Conservation (phyloP, 164 flowering plant genomes). For the Protea cynaroides region DNA sequence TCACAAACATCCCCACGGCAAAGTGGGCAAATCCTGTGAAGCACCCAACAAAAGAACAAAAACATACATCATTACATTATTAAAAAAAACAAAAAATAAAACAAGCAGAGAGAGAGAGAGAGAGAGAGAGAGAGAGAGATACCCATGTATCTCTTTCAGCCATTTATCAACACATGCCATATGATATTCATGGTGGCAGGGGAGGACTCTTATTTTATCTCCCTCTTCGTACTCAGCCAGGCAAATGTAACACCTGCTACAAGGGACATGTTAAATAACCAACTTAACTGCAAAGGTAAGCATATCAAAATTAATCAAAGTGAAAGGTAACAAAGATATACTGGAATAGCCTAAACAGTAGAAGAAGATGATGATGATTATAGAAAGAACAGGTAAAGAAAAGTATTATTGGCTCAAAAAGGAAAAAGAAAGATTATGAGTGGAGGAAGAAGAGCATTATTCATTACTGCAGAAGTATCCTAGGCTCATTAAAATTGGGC, state of each 20-base stretch:
- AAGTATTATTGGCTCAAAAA: too few relatives aligned
- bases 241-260: conserved; percentile 72
- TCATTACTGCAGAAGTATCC: background rate
- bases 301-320: background rate
- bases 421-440: background rate
- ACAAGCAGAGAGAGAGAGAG: background rate
- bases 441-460: background rate
- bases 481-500: background rate
- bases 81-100: background rate
- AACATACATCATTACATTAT: background rate
- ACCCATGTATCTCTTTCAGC: conserved; percentile 87
- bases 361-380: background rate
- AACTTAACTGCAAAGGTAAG: background rate
- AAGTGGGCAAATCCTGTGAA: conserved; percentile 70
- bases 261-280: background rate
- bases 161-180: conserved; percentile 79
- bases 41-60: conserved; percentile 6
- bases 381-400: too few relatives aligned
- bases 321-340: background rate
- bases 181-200: conserved; percentile 77
- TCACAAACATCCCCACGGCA: conserved; percentile 75
- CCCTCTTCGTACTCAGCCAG: conserved; percentile 71
- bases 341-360: background rate
- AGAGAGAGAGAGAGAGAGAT: conserved; percentile 4
- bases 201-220: conserved; percentile 69